Base-by-base conservation (phyloP, 768 basidiomycete genomes). In the Boletus fagicola region DNA sequence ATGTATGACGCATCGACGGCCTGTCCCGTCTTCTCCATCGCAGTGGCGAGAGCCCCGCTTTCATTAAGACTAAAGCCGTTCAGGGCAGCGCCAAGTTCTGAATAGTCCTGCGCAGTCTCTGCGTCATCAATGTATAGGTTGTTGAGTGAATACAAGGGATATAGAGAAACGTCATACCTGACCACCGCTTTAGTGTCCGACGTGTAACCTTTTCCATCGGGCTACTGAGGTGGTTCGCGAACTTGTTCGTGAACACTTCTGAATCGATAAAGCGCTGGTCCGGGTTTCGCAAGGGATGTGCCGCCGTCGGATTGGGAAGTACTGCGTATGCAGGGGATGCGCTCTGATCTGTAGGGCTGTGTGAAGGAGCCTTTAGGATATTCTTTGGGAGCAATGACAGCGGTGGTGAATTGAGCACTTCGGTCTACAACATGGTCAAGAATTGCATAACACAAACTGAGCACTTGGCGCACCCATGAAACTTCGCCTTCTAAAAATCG, bases 121-220 rank as follows among this genome's bases (percentile, higher is more conserved):
- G 63, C 18, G 45, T 46, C 57, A 57, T 53, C 28, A 28, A 48
- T 24, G 33, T 28, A 46, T 26, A 48, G 53, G 36, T 48, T 54
- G 15, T 51, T 57, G 24, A 57, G 40, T 56, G 39, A 39, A 49
- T 16, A 42, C 28, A 42, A 49, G 50, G 56, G 57, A 36, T 26
- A 42, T 26, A 7, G 39, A 57, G 44, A 50, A 26, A 56, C 47
- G 30, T 72, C 83, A 53, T 68, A 90, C 94, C 94, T 71, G 90
- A 85, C 96, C 97, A 99, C 51, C 97, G 82, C 77, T 97, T 98
- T 69, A 94, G 83, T 18, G 88, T 83, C 61, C 96, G 79, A 51
- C 96, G 83, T 18, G 96, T 95, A 24, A 98, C 92, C 72, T 94
- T 98, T 73, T 99, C 97, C 91, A 99, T 90, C 2, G 87, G 90